Percentiles rank a stretch among this genome's conserved stretches.
Evolutionary conservation across 2,329 filamentous ascomycete genomes (phyloP).

Genomic region (Colletotrichum truncatum): DNA sequence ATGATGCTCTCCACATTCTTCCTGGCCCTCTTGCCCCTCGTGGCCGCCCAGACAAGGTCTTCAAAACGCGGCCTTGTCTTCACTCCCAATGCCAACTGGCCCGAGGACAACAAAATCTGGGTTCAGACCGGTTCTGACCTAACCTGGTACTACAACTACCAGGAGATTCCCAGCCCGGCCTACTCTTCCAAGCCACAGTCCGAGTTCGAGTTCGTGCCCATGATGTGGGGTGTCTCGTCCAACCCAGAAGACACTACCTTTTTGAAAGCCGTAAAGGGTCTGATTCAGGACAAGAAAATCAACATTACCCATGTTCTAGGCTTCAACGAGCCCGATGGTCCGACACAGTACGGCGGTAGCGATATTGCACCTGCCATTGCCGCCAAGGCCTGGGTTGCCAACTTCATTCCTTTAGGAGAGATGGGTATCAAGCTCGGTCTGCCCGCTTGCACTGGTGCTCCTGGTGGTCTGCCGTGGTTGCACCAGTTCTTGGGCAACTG

Average conservation of each 20-base stretch:
- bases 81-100: slow-evolving; percentile 63
- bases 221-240: slow-evolving; percentile 75
- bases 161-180: slow-evolving; percentile 60
- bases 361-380: slow-evolving; percentile 67
- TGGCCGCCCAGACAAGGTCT: slow-evolving; percentile 46
- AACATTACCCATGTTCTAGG: slow-evolving; percentile 75
- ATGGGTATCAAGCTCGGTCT: slow-evolving; percentile 75
- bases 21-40: slow-evolving; percentile 33
- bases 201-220: slow-evolving; percentile 79
- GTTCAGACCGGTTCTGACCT: slow-evolving; percentile 63
- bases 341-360: slow-evolving; percentile 65
- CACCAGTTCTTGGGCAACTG: slow-evolving; percentile 58
- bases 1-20: slow-evolving; percentile 31
- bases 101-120: slow-evolving; percentile 75
- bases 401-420: slow-evolving; percentile 74
- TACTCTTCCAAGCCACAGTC: slow-evolving; percentile 59
- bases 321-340: slow-evolving; percentile 83
- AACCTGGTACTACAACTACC: slow-evolving; percentile 90
- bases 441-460: slow-evolving; percentile 73
- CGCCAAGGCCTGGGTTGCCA: slow-evolving; percentile 74
- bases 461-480: slow-evolving; percentile 72
- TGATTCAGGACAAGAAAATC: slow-evolving; percentile 59
- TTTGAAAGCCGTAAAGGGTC: slow-evolving; percentile 62
- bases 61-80: slow-evolving; percentile 79
- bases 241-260: slow-evolving; percentile 66